Evolutionary conservation across 2,329 filamentous ascomycete species (phyloP), one percentile per base, ranked within the genome.

Genomic region (Xylaria sp.): DNA sequence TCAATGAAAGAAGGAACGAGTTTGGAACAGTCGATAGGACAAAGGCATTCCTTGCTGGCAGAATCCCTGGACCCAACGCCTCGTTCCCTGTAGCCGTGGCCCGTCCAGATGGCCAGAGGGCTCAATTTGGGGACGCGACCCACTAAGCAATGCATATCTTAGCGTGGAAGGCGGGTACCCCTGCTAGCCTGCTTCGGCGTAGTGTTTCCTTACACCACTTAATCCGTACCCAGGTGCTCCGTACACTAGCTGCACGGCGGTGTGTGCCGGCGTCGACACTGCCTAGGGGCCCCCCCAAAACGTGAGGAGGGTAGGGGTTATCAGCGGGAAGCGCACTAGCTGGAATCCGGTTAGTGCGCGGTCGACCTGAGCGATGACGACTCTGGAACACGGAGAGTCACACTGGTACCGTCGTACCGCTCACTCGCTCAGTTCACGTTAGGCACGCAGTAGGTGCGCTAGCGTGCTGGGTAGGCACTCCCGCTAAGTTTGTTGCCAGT

Each of bases 1-100:
- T 67, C 67, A 63, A 68, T 68, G 65, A 71, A 70, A 69, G 70
- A 70, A 69, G 70, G 65, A 67, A 68, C 65, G 67, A 68, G 66
- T 70, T 70, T 69, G 64, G 67, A 69, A 69, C 67, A 68, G 65
- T 68, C 65, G 56, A 67, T 65, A 69, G 67, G 65, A 66, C 65
- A 70, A 69, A 69, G 69, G 60, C 61, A 66, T 67, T 66, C 61
- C 59, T 54, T 59, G 59, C 56, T 66, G 59, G 62, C 65, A 66
- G 63, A 23, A 49, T 49, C 47, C 47, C 16, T 49, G 47, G 47
- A 49, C 67, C 67, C 66, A 67, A 67, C 60, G 64, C 67, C 57
- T 54, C 19, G 65, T 67, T 69, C 65, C 68, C 68, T 65, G 70
- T 69, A 42, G 9, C 37, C 11, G 11, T 9, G 9, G 11, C 9